Evolutionary conservation across 2,329 filamentous ascomycete species (phyloP).

Genomic region (Cladosporium halotolerans): DNA sequence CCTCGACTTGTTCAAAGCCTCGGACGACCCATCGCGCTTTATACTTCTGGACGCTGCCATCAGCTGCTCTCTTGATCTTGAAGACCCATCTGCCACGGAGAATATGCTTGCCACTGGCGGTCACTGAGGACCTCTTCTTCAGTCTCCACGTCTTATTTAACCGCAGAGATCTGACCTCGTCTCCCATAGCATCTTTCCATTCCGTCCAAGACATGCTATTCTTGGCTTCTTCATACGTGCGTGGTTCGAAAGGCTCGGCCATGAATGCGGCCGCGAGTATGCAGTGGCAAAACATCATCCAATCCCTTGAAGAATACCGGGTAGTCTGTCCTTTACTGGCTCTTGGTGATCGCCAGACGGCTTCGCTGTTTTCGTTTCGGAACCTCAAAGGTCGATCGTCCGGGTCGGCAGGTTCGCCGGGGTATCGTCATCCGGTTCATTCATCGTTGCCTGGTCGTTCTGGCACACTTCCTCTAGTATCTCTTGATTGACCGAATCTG

Average conservation of each 20-base stretch:
- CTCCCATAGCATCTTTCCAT: not conserved
- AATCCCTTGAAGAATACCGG: not conserved
- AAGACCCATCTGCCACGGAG: not conserved
- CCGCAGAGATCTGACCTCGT: not conserved
- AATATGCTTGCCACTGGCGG: not conserved
- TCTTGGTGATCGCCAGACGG: not conserved
- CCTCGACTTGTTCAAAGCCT: slow-evolving; percentile 24
- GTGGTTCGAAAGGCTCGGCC: not conserved
- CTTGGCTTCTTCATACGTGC: not conserved
- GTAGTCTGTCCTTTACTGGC: not conserved
- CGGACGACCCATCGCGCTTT: slow-evolving; percentile 26
- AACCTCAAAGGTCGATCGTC: not conserved
- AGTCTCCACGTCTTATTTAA: not conserved
- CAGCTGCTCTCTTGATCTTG: not conserved
- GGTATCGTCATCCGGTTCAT: not conserved
- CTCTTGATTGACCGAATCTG: not conserved
- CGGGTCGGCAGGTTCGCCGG: not conserved
- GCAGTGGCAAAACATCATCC: not conserved
- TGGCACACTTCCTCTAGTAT: not conserved
- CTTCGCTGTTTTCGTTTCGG: not conserved
- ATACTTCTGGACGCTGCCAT: slow-evolving; percentile 11
- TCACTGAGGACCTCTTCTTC: not conserved
- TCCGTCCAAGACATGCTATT: not conserved
- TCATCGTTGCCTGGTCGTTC: not conserved
- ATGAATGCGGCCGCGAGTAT: not conserved